Base-by-base conservation (phyloP, 345 rosid genomes). In the Erucastrum elatum region DNA sequence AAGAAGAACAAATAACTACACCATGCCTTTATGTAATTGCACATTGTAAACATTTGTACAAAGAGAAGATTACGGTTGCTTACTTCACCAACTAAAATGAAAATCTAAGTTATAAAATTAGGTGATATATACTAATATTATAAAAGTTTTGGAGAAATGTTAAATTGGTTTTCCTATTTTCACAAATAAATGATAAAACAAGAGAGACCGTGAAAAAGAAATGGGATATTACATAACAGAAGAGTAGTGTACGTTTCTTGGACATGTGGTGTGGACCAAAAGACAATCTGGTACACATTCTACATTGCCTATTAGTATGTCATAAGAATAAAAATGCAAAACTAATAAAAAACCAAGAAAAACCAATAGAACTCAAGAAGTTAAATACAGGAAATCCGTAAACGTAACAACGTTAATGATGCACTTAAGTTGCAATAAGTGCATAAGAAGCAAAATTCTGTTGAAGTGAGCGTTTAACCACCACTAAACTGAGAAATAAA, bases 201-300 rank as follows among this genome's bases (percentile, higher is more conserved):
- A 60, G 65, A 59, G 64, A 30, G 37, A 13, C 64, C 34, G 10
- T 62, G 31, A 1, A 59, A 61, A 6, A 12, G 1, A 12, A 61
- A 12, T 5, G 3, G 12, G 15, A 29, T 11, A 59, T 11, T 10
- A 59, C 26, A 65, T 21, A 29, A 64, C 61, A 26, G 78, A n/a
- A 26, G 8, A 27, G 29, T 55, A 25, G 56, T 15, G 17, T 56
- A 66, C 58, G 71, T 65, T 55, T 75, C 39, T 56, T 66, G 58
- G 66, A 56, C 3, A 8, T 8, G 39, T 11, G 7, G 25, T 74
- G 64, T 26, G 27, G 58, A 56, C 58, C 60, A 8, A 34, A 46
- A n/a, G 5, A 58, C 30, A 4, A n/a, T 46, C 3, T n/a, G 1
- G 26, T 71, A 31, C 44, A 31, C 34, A 31, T 31, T 31, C 34